These are phyloP conservation scores for Dryadomyces quercivorus DNA, from an alignment of 2,329 filamentous ascomycete genomes.

Conservation along the genomic window DNA sequence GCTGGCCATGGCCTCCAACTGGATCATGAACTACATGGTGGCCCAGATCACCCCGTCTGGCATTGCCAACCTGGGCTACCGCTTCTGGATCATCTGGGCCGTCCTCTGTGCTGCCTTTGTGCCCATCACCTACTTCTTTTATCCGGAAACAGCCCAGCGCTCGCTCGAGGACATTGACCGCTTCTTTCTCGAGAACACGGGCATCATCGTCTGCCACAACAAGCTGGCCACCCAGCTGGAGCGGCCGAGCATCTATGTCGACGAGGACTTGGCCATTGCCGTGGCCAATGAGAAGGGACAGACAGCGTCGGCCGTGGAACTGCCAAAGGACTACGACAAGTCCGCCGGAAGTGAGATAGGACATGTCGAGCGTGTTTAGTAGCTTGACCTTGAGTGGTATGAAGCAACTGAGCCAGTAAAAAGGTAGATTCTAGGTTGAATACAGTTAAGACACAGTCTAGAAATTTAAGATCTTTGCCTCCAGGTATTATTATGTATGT, in stretches of 20 bases:
- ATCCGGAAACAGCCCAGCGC: conserved; percentile 37
- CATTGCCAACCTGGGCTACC: conserved; percentile 4
- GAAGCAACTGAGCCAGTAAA: too few species aligned
- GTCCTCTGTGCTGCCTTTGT: conserved; percentile 43
- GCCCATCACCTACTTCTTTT: conserved; percentile 31
- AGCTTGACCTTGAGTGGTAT: too few species aligned
- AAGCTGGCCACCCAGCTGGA: background rate
- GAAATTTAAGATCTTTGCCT: too few species aligned
- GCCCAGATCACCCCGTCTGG: conserved; percentile 4
- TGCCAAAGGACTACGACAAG: too few species aligned
- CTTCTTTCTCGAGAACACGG: conserved; percentile 18
- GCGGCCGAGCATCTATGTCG: background rate
- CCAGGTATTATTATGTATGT: too few species aligned
- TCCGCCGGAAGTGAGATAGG: too few species aligned
- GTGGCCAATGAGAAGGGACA: background rate
- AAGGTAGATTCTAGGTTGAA: too few species aligned
- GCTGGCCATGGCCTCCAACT: conserved; percentile 1
- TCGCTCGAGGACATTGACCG: conserved; percentile 31
- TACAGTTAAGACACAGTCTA: too few species aligned
- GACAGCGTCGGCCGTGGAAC: too few species aligned
- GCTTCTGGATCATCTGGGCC: conserved; percentile 9
- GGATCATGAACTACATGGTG: conserved; percentile 3
- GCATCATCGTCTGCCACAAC: background rate
- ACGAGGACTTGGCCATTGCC: background rate
- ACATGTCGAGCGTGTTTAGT: too few species aligned